Evolutionary conservation across 768 basidiomycete species (phyloP).

Genomic region (Xerocomus spinulosus): DNA sequence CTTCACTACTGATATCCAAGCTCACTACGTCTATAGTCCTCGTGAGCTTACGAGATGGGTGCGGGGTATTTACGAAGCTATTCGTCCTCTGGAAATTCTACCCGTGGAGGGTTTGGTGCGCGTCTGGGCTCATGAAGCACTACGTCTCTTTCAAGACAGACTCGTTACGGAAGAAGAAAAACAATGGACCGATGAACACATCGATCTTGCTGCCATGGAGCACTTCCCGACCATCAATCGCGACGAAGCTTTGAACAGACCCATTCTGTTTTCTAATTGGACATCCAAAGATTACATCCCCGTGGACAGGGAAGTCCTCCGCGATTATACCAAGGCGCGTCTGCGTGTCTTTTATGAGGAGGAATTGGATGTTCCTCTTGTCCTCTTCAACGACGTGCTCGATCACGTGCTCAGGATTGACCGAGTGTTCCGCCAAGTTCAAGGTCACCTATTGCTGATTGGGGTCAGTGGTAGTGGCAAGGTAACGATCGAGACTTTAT

Average conservation of each 20-base stretch:
- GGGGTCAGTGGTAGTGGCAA: slow-evolving; percentile 99
- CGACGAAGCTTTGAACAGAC: slow-evolving; percentile 80
- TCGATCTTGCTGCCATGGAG: slow-evolving; percentile 76
- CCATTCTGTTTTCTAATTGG: slow-evolving; percentile 99
- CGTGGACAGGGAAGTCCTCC: slow-evolving; percentile 86
- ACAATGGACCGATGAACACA: slow-evolving; percentile 90
- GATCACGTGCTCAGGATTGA: slow-evolving; percentile 98
- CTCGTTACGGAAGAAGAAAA: slow-evolving; percentile 91
- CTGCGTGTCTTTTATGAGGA: slow-evolving; percentile 99
- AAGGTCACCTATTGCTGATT: slow-evolving; percentile 93
- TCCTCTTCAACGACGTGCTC: slow-evolving; percentile 96
- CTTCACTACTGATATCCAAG: slow-evolving; percentile 96
- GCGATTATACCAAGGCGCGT: slow-evolving; percentile 96
- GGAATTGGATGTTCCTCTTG: slow-evolving; percentile 95
- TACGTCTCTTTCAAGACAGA: slow-evolving; percentile 97
- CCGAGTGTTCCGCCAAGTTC: slow-evolving; percentile 96
- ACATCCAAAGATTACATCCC: slow-evolving; percentile 96
- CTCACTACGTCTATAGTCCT: slow-evolving; percentile 98
- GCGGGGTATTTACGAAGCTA: slow-evolving; percentile 95
- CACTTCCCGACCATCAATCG: slow-evolving; percentile 93
- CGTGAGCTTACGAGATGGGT: slow-evolving; percentile 98
- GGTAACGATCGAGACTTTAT: slow-evolving; percentile 43
- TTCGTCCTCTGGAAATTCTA: slow-evolving; percentile 88
- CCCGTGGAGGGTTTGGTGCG: slow-evolving; percentile 93
- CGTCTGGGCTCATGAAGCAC: slow-evolving; percentile 96